Base-by-base conservation (phyloP, 257 asterid species). In the Rhazya stricta region DNA sequence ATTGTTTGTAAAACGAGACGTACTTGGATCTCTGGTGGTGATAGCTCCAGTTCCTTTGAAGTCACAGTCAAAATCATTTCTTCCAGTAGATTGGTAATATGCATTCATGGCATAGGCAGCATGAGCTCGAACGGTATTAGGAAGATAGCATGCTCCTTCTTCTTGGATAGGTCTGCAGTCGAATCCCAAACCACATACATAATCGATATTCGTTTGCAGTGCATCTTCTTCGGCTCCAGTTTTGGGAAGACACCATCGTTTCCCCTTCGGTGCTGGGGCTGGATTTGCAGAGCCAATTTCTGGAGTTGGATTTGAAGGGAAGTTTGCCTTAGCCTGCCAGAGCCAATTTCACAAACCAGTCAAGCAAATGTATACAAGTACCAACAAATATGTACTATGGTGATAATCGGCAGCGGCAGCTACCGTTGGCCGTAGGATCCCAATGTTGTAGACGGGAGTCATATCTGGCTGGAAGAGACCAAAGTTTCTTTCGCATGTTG, bases 401-500 rank as follows among this genome's bases (percentile, higher is more conserved):
- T 71, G 76, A 53, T 77, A 51, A 69, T 82, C 48, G 72, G 83
- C 83, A 18, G 83, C 72, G 41, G 77, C 73, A 10, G 82, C 83
- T 56, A 74, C 81, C 78, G 72, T 70, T 19, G 86, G 85, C 80
- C 85, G 82, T 51, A 90, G 74, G 68, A 88, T 79, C 43, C 96
- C 92, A 5, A 85, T 70, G 75, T 87, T 74, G 76, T 88, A 90
- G 36, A 87, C 91, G 0, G 92, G 91, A 30, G 84, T 83, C 78
- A 82, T 67, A 29, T 69, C 78, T 27, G 83, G 83, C 53, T 41
- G 84, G 79, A 83, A 82, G 51, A 91, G 77, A 4, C 97, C 97
- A n/a, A 88, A 91, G 74, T 88, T 86, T 83, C 92, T 86, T 75
- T 91, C 96, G 34, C 86, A 84, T 0, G 77, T 78, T 29, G 96